phyloP scores from a whole-genome alignment of 305 asterid genomes.

The Fraxinus dipetala region DNA sequence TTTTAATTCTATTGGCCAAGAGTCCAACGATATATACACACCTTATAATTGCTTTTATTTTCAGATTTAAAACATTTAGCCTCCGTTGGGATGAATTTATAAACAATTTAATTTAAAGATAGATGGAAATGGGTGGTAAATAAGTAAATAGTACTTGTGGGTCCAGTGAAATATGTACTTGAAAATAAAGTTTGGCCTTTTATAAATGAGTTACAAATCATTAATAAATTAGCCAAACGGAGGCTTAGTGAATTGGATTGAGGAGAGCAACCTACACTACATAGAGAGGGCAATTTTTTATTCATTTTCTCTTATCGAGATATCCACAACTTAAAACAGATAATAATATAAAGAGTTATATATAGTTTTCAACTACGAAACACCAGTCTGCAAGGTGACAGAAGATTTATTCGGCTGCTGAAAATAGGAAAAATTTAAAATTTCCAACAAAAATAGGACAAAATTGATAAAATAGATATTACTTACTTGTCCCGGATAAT shows the following conservation, averaged over 20 bases:
- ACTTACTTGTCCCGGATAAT: conserved; percentile 94
- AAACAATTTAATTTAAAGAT: neutral
- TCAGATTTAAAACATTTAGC: neutral
- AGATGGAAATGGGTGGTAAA: neutral
- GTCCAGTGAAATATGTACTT: neutral
- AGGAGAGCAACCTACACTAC: neutral
- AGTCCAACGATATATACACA: neutral
- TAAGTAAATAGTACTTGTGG: neutral
- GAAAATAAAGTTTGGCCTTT: neutral
- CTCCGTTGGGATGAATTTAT: neutral
- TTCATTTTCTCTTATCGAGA: neutral
- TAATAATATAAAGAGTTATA: conserved; percentile 10
- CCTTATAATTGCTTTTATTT: neutral
- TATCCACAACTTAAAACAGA: conserved; percentile 6
- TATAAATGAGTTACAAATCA: neutral
- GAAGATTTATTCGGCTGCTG: neutral
- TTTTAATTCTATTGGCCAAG: conserved; percentile 3
- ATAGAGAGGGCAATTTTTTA: neutral
- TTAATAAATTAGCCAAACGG: neutral
- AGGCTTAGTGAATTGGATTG: neutral
- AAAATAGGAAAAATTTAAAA: neutral
- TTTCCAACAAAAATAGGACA: neutral
- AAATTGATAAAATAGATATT: conserved; percentile 11
- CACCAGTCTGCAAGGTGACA: neutral
- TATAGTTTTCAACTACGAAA: neutral